These are phyloP conservation scores for Fusarium sp. DNA, from an alignment of 2,329 filamentous ascomycete species.

Conservation along the genomic window DNA sequence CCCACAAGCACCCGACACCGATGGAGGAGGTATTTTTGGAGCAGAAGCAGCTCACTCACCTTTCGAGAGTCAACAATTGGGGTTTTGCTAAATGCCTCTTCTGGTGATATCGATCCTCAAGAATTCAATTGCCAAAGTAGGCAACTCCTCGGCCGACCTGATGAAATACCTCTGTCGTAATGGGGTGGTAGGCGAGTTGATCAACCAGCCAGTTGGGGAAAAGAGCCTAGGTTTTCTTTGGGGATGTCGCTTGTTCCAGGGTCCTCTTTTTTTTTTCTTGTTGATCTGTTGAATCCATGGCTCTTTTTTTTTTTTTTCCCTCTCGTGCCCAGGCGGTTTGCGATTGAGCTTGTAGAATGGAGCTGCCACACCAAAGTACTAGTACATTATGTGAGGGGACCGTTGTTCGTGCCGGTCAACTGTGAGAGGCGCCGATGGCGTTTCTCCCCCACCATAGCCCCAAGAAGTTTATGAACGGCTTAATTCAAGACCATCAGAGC, in stretches of 20 bases:
- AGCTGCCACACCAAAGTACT: slow-evolving; percentile 31
- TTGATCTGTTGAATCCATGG: slow-evolving; percentile 52
- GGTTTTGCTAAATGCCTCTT: not conserved
- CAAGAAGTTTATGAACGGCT: slow-evolving; percentile 34
- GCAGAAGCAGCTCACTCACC: slow-evolving; percentile 13
- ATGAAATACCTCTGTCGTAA: slow-evolving; percentile 11
- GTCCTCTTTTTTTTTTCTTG: slow-evolving; percentile 48
- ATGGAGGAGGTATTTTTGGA: slow-evolving; percentile 23
- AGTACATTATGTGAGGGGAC: slow-evolving; percentile 34
- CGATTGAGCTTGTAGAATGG: slow-evolving; percentile 43
- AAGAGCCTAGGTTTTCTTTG: slow-evolving; percentile 47
- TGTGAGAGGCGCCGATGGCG: slow-evolving; percentile 32
- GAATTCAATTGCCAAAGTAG: slow-evolving; percentile 21
- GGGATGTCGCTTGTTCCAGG: slow-evolving; percentile 46
- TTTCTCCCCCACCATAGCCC: slow-evolving; percentile 36
- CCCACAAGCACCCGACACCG: not conserved
- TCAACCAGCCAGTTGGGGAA: slow-evolving; percentile 47
- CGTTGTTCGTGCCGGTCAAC: slow-evolving; percentile 24
- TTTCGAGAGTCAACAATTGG: slow-evolving; percentile 24
- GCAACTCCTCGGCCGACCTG: slow-evolving; percentile 19
- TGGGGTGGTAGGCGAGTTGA: slow-evolving; percentile 28
- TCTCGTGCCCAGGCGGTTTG: slow-evolving; percentile 23
- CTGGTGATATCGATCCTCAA: not conserved
- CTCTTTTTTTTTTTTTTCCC: slow-evolving; percentile 16
- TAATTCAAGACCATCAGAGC: slow-evolving; percentile 16